Evolutionary conservation across 139 green algal species (phyloP), one percentile per base, ranked within the genome.

Genomic region (Coccomyxa sp.): DNA sequence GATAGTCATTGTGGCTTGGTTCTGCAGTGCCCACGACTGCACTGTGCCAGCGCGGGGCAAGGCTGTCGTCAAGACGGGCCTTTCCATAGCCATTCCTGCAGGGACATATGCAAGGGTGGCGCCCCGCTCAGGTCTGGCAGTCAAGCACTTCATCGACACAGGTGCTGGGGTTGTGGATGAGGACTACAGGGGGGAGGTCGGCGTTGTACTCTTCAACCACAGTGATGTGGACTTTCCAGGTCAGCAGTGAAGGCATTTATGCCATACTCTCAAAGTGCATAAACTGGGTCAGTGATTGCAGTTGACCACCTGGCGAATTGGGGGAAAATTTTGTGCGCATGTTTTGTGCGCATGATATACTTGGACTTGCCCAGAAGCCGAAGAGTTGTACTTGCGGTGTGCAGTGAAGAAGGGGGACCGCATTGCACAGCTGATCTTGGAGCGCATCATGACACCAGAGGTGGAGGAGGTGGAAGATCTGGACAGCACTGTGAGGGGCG

Each of bases 191-290:
- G 97, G 97, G 13, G 85, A 93, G 21, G 91, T 99, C 25, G 92
- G 93, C 32, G 97, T 99, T 27, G 92, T 99, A 59, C 94, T 99
- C 18, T 99, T 99, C 90, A 99, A 99, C 90, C 93, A 97, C 84
- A 91, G 88, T 13, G 93, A 98, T 30, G 77, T 82, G 0, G 95
- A 98, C 67, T 99, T 98, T 82, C 38, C 86, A 67, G 91, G 93
- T 96, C 32, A 57, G 51, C 11, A 14, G 7, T 71, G 63, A 68
- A 16, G 18, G 63, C 63, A 4, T 71, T 25, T 71, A 71, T 15
- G 18, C 38, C 38, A 51, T 51, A 3, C 38, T 3, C 38, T 51
- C 3, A 51, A 7, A 51, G 38, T 51, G 38, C 38, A 51, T 51
- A 51, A 51, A 51, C 12, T 31, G 25, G 28, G 51, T 51, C 75